Base-by-base conservation (phyloP, 2,329 filamentous ascomycete species). In the Epichloe elymi region DNA sequence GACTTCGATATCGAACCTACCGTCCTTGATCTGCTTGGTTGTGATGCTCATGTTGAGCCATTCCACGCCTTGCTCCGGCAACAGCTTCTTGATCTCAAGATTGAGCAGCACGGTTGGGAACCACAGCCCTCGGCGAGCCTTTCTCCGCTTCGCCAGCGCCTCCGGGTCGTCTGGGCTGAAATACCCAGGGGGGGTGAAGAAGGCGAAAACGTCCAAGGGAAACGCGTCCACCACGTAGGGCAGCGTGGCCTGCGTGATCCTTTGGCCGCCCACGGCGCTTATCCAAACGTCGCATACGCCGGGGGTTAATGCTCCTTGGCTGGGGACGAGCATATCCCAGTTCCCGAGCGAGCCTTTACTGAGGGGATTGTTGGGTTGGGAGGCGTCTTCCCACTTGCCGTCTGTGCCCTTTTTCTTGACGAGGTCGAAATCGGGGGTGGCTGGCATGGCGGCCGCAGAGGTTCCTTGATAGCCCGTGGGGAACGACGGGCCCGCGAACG, bases 51-150 rank as follows among this genome's bases (percentile, higher is more conserved):
- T 71, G 59, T 82, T 83, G 49, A 93, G 61, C 81, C 85, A 91
- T 62, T 87, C 82, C 1, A 80, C 78, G 0, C 86, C 86, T 40
- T 79, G 76, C 10, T 69, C 67, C 0, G 85, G 85, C 42, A 94
- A 63, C 4, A 73, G 63, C 62, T 83, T 86, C 70, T 91, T 93
- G 41, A 88, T 70, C 55, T 93, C 86, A 30, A 94, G 59, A 61
- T 87, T 89, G 61, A 93, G 66, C 23, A 83, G 68, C 1, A 93
- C 67, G 0, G 87, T 93, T 0, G 85, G 85, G 62, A 87, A 88
- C 86, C 85, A 89, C 57, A 80, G 80, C 5, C 63, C 46, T 89
- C 62, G 5, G 73, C 49, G 46, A 5, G 40, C 12, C 33, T 39
- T 15, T 17, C 33, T 26, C 20, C 46, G 37, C 23, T 15, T 17